Conservation (phyloP, 106 monocot genomes). For the Dendrobium chrysotoxum region DNA sequence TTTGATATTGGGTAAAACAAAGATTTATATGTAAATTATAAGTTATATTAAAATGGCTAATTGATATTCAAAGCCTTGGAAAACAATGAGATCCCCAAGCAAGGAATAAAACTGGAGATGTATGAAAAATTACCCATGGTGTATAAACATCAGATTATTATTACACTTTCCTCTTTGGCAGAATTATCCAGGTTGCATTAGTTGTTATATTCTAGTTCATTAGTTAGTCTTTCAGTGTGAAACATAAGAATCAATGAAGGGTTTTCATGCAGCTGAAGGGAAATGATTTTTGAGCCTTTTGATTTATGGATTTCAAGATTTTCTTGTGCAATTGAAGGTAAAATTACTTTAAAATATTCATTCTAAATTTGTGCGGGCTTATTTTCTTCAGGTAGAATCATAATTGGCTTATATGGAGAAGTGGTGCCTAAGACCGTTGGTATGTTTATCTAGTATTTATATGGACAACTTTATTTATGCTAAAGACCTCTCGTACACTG, state of each 20-base stretch:
- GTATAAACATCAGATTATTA: background rate
- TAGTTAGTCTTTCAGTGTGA: background rate
- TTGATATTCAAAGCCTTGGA: background rate
- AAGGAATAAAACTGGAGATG: background rate
- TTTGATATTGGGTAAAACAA: background rate
- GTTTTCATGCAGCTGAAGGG: background rate
- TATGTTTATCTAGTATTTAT: constrained; percentile 21
- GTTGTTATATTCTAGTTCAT: background rate
- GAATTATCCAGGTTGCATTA: background rate
- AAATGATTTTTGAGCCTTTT: background rate
- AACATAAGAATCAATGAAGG: background rate
- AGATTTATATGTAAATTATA: background rate
- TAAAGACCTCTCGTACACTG: background rate
- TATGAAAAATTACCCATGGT: background rate
- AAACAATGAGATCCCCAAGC: background rate
- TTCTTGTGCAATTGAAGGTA: background rate
- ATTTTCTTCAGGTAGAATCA: constrained; percentile 70
- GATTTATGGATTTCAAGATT: background rate
- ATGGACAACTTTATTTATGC: background rate
- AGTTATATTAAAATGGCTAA: background rate
- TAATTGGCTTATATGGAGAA: constrained; percentile 84
- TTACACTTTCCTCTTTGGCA: background rate
- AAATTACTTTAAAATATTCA: background rate
- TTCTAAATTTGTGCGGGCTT: background rate
- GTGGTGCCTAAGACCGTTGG: constrained; percentile 91